These are phyloP conservation scores for Turritis glabra DNA, from an alignment of 345 rosid species.

Conservation along the genomic window DNA sequence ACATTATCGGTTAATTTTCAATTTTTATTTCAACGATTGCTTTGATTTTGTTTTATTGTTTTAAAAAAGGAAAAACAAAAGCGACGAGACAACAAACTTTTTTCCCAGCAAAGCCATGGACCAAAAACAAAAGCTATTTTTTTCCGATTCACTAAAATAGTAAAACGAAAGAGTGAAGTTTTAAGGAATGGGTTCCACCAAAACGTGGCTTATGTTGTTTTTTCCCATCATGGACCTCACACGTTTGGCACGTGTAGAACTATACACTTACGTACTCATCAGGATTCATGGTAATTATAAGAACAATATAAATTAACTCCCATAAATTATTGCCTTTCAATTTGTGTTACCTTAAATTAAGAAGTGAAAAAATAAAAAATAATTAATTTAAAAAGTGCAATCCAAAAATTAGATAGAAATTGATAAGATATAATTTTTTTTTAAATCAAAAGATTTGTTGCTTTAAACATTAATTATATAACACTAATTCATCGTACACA, in stretches of 20 bases:
- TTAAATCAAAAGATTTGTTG: too few species aligned
- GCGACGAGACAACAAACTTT: slow-evolving; percentile 36
- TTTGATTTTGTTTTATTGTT: neutral
- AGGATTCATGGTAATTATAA: neutral
- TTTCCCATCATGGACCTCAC: slow-evolving; percentile 12
- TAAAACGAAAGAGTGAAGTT: slow-evolving; percentile 4
- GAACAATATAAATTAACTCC: neutral
- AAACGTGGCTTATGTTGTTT: slow-evolving; percentile 24
- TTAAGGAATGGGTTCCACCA: slow-evolving; percentile 22
- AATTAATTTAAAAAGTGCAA: too few species aligned
- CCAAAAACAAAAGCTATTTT: neutral
- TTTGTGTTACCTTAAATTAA: too few species aligned
- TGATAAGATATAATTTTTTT: too few species aligned
- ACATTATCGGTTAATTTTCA: slow-evolving; percentile 22
- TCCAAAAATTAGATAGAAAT: too few species aligned
- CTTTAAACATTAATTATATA: too few species aligned
- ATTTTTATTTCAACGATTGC: neutral
- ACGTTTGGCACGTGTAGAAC: neutral
- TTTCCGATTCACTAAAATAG: slow-evolving; percentile 28
- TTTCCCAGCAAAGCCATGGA: slow-evolving; percentile 31
- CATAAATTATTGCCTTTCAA: neutral
- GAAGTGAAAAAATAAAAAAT: too few species aligned
- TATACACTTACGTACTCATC: neutral
- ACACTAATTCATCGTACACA: too few species aligned
- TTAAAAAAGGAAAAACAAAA: slow-evolving; percentile 13